Percentiles rank a stretch among this genome's conserved stretches.
Conservation (phyloP, 371 early-diverging fungal genomes). For the Syncephalastrum sp. region DNA sequence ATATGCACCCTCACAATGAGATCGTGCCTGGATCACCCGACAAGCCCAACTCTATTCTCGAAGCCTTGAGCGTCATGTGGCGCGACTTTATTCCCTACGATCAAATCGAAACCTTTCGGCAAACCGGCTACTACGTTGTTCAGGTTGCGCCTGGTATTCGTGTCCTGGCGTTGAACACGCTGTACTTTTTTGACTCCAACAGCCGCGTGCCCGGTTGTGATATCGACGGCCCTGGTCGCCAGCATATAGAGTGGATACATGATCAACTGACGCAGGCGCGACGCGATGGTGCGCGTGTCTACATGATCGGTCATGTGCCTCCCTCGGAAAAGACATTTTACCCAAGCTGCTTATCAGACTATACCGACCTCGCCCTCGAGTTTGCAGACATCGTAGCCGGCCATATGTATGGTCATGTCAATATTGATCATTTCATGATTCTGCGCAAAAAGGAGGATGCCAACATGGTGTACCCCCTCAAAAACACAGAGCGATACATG, state of each 20-base stretch:
- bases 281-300: constrained; percentile 27
- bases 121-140: constrained; percentile 68
- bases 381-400: constrained; percentile 60
- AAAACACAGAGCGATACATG: constrained; percentile 12
- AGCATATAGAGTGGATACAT: constrained; percentile 71
- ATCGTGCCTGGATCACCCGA: constrained; percentile 15
- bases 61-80: constrained; percentile 55
- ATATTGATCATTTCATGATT: constrained; percentile 63
- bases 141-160: constrained; percentile 50
- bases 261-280: constrained; percentile 52
- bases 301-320: constrained; percentile 17
- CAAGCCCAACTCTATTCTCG: constrained; percentile 1
- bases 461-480: not conserved
- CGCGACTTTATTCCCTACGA: constrained; percentile 50
- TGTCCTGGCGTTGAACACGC: constrained; percentile 65
- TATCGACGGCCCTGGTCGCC: constrained; percentile 56
- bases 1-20: constrained; percentile 73
- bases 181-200: constrained; percentile 70
- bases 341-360: constrained; percentile 50
- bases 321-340: constrained; percentile 15
- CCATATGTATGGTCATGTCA: constrained; percentile 77
- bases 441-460: constrained; percentile 5
- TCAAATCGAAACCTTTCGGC: constrained; percentile 56
- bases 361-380: constrained; percentile 55
- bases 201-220: constrained; percentile 63